Conservation (phyloP, 257 asterid genomes). For the Petunia axillaris region DNA sequence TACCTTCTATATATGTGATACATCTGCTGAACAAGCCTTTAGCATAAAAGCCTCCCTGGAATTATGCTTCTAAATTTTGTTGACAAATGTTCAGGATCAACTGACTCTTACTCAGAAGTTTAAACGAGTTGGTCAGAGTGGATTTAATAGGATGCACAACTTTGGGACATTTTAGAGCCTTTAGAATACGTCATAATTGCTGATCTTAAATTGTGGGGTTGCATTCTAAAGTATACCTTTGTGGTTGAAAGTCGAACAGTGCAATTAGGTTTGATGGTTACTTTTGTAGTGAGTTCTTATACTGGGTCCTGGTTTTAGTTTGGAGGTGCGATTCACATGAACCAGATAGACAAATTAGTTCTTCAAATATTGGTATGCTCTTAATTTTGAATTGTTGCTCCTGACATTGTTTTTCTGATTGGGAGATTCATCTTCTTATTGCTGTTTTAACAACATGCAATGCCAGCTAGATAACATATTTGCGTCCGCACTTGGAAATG, state of each 20-base stretch:
- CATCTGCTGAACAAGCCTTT: not conserved
- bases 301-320: not conserved
- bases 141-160: not conserved
- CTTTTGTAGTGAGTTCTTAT: not conserved
- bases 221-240: not conserved
- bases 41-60: not conserved
- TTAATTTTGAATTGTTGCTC: not conserved
- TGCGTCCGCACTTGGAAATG: not conserved
- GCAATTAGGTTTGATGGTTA: not conserved
- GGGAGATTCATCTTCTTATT: not conserved
- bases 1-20: not conserved
- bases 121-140: conserved; percentile 3
- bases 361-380: not conserved
- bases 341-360: conserved; percentile 12
- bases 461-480: not conserved
- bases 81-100: not conserved
- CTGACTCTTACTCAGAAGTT: not conserved
- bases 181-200: conserved; percentile 11
- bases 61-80: not conserved
- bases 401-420: not conserved
- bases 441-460: conserved; percentile 1
- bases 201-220: not conserved
- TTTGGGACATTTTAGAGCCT: not conserved
- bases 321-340: not conserved
- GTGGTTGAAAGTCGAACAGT: not conserved